Evolutionary conservation across 1,139 yeast species (phyloP).

Genomic region (Blastobotrys serpentis): DNA sequence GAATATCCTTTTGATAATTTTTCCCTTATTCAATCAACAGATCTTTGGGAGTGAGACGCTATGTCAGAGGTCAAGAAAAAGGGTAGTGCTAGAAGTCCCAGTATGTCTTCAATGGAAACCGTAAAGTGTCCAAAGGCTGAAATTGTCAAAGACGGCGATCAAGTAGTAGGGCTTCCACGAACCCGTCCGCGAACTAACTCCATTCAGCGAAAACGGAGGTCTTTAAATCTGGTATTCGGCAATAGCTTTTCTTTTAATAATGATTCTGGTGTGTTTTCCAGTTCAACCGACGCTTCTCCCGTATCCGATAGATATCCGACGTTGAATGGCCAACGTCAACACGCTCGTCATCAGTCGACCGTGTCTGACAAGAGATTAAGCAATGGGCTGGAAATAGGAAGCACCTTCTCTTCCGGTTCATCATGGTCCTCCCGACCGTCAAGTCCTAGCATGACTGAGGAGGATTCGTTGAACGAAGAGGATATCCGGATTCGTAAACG

Average conservation of each 20-base stretch:
- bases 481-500: not conserved
- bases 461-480: slow-evolving; percentile 6
- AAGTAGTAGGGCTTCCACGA: slow-evolving; percentile 1
- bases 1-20: too few species aligned
- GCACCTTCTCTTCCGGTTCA: slow-evolving; percentile 11
- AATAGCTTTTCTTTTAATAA: not conserved
- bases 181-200: slow-evolving; percentile 1
- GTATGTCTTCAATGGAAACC: slow-evolving; percentile 12
- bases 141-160: not conserved
- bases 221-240: slow-evolving; percentile 24
- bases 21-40: too few species aligned
- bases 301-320: slow-evolving; percentile 4
- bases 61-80: not conserved
- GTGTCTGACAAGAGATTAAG: slow-evolving; percentile 12
- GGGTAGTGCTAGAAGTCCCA: slow-evolving; percentile 4
- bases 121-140: not conserved
- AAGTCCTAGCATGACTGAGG: slow-evolving; percentile 13
- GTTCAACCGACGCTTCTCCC: slow-evolving; percentile 11
- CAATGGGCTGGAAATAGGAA: not conserved
- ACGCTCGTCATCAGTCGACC: slow-evolving; percentile 10
- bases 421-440: slow-evolving; percentile 15
- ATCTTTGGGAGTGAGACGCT: not conserved
- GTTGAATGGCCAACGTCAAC: not conserved
- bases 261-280: not conserved
- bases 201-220: slow-evolving; percentile 25